phyloP scores from a whole-genome alignment of 116 monocot species.

The Trichopus zeylanicus region DNA sequence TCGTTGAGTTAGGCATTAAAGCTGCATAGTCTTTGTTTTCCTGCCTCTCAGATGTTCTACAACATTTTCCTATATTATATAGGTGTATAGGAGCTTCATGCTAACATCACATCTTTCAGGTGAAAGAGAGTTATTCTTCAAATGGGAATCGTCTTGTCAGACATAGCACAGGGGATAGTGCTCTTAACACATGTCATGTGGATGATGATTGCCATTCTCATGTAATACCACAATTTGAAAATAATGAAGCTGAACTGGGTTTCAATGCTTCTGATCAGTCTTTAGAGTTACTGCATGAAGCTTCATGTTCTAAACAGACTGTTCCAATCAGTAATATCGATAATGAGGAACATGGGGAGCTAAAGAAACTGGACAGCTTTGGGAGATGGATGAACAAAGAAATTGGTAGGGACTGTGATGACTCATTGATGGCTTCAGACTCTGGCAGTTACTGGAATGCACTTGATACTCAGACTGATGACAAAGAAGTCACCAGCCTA shows the following conservation, averaged over 20 bases:
- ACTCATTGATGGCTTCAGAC: slow-evolving; percentile 39
- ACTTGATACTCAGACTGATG: slow-evolving; percentile 28
- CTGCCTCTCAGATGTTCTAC: no score
- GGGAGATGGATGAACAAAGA: slow-evolving; percentile 64
- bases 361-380: slow-evolving; percentile 57
- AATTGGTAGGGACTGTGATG: slow-evolving; percentile 40
- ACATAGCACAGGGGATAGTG: not conserved
- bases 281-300: slow-evolving; percentile 6
- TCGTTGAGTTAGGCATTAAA: no score
- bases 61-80: no score
- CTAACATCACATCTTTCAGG: not conserved
- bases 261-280: not conserved
- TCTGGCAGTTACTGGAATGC: slow-evolving; percentile 45
- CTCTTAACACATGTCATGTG: slow-evolving; percentile 9
- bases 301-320: slow-evolving; percentile 12
- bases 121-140: slow-evolving; percentile 7
- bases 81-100: no score
- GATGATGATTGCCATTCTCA: not conserved
- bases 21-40: not conserved
- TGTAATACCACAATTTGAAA: not conserved
- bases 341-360: slow-evolving; percentile 17
- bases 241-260: not conserved
- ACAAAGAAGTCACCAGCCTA: slow-evolving; percentile 34
- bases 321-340: slow-evolving; percentile 1
- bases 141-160: not conserved